These are phyloP conservation scores for Fusarium falciforme DNA, from an alignment of 2,329 filamentous ascomycete species.

Conservation along the genomic window DNA sequence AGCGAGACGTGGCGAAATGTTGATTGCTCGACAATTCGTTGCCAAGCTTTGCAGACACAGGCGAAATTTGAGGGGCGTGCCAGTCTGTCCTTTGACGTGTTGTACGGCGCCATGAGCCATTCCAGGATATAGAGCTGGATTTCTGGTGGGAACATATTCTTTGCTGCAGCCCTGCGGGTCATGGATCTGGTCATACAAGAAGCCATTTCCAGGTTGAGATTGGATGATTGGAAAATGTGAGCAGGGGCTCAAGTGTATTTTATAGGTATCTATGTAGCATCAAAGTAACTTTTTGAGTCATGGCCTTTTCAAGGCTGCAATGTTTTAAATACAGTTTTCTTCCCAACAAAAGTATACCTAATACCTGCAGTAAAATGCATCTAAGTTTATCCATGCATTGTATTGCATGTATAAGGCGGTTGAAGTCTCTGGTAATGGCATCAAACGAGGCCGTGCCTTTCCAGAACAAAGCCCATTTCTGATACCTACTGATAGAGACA, in stretches of 20 bases:
- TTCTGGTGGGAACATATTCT: neutral
- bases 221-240: neutral
- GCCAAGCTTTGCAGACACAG: conserved; percentile 18
- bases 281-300: neutral
- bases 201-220: neutral
- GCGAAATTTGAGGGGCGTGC: neutral
- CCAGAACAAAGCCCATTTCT: neutral
- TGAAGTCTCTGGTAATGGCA: neutral
- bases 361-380: neutral
- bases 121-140: conserved; percentile 10
- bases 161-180: neutral
- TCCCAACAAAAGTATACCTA: neutral
- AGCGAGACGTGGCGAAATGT: conserved; percentile 7
- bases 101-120: neutral
- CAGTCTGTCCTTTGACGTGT: neutral
- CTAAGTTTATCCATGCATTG: no score
- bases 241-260: neutral
- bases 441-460: neutral
- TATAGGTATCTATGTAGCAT: neutral
- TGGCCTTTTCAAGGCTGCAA: neutral
- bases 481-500: neutral
- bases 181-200: neutral
- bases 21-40: conserved; percentile 2
- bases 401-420: neutral
- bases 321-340: neutral